These are phyloP conservation scores for Albophoma yamanashiensis DNA, from an alignment of 2,329 filamentous ascomycete genomes.

Conservation along the genomic window DNA sequence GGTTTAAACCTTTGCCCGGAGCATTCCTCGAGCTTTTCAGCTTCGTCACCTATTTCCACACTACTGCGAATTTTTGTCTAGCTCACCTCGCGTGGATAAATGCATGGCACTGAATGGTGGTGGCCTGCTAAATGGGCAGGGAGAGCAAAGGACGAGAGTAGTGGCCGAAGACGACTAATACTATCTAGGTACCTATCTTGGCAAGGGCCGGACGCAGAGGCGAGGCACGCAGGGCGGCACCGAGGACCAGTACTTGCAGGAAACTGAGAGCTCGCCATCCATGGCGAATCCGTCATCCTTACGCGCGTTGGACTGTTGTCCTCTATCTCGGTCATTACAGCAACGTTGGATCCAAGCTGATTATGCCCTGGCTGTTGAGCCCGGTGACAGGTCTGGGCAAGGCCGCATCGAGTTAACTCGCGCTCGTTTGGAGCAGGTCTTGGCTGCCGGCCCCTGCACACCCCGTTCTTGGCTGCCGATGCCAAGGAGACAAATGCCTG, in stretches of 20 bases:
- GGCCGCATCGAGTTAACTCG: background rate
- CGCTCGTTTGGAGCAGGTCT: background rate
- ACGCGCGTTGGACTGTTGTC: background rate
- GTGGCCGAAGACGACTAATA: too few relatives aligned
- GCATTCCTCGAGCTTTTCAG: too few relatives aligned
- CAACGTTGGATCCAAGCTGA: background rate
- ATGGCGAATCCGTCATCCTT: too few relatives aligned
- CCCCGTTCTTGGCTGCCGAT: background rate
- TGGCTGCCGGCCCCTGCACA: background rate
- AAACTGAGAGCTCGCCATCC: background rate
- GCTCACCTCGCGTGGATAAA: background rate
- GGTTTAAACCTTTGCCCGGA: too few relatives aligned
- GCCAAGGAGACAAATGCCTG: background rate
- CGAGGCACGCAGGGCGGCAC: background rate
- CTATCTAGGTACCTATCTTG: background rate
- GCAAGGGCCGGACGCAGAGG: background rate
- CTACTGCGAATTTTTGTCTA: background rate
- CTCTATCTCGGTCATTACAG: too few relatives aligned
- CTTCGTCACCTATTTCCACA: background rate
- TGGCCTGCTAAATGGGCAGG: background rate
- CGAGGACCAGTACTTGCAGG: background rate
- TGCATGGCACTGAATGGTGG: too few relatives aligned
- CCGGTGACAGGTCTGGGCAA: too few relatives aligned
- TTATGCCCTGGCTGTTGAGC: too few relatives aligned
- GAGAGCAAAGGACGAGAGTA: background rate